Conservation (phyloP, 2,329 filamentous ascomycete species). For the Aspergillus sp. region DNA sequence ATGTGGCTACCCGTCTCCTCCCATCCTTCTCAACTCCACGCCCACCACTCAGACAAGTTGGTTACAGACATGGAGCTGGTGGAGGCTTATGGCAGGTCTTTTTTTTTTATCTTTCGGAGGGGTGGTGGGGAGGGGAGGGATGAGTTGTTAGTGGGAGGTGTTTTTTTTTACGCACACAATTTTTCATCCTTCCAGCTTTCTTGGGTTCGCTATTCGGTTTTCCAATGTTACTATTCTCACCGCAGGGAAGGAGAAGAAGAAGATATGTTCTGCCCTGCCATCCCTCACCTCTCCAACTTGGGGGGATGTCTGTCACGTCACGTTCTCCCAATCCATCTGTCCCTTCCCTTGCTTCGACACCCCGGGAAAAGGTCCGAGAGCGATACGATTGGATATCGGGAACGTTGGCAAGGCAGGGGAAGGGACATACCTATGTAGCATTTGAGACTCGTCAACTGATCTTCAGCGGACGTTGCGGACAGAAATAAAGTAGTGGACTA, state of each 20-base stretch:
- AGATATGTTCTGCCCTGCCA: too few relatives aligned
- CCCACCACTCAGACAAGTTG: background rate
- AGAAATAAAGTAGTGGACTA: conserved; percentile 4
- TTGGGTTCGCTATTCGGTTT: too few relatives aligned
- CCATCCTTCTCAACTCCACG: background rate
- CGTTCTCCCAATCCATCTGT: background rate
- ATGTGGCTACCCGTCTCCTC: conserved; percentile 26
- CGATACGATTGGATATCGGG: background rate
- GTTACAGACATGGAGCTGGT: background rate
- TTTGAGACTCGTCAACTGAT: conserved; percentile 19
- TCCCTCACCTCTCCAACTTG: too few relatives aligned
- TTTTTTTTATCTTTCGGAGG: background rate
- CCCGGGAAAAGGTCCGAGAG: background rate
- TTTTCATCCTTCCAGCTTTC: too few relatives aligned
- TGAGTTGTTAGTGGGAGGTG: background rate
- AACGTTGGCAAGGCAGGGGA: background rate
- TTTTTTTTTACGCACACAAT: too few relatives aligned
- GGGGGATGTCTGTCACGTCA: background rate
- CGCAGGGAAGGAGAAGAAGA: too few relatives aligned
- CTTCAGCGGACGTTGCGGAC: conserved; percentile 5
- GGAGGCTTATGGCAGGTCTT: background rate
- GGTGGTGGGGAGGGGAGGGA: background rate
- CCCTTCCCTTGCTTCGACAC: background rate
- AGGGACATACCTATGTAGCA: background rate
- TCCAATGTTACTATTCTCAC: too few relatives aligned